Evolutionary conservation across 441 rosid genomes (phyloP).

Genomic region (Rhodomyrtus psidioides): DNA sequence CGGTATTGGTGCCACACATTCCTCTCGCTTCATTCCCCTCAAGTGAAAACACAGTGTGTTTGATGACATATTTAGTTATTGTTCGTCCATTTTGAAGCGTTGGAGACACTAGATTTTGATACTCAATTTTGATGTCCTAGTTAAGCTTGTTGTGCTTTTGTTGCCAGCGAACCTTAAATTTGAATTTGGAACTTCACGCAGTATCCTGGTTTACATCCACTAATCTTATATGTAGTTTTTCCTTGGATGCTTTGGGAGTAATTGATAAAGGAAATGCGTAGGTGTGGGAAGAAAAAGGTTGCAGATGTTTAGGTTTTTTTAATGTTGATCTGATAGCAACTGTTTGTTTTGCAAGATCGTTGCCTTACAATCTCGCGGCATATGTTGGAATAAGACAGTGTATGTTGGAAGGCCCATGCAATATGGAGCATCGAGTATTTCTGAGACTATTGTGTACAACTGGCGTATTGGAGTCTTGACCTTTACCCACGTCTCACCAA

Average conservation of each 20-base stretch:
- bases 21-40: slow-evolving; percentile 9
- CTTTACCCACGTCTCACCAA: background rate
- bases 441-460: background rate
- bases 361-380: background rate
- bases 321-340: background rate
- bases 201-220: background rate
- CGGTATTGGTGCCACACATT: slow-evolving; percentile 10
- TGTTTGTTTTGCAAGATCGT: background rate
- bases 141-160: background rate
- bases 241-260: background rate
- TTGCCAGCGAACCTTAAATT: background rate
- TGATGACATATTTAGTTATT: background rate
- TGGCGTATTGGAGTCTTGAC: background rate
- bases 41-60: background rate
- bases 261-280: background rate
- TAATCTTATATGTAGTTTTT: background rate
- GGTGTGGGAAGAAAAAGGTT: background rate
- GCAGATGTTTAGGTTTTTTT: background rate
- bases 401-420: background rate
- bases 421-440: background rate
- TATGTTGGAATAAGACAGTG: background rate
- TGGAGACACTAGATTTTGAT: background rate
- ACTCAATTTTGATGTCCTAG: background rate
- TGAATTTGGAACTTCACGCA: background rate
- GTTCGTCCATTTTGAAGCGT: background rate